Evolutionary conservation across 495 filamentous ascomycete genomes (phyloP).

Genomic region (Aspergillus nanangensis): DNA sequence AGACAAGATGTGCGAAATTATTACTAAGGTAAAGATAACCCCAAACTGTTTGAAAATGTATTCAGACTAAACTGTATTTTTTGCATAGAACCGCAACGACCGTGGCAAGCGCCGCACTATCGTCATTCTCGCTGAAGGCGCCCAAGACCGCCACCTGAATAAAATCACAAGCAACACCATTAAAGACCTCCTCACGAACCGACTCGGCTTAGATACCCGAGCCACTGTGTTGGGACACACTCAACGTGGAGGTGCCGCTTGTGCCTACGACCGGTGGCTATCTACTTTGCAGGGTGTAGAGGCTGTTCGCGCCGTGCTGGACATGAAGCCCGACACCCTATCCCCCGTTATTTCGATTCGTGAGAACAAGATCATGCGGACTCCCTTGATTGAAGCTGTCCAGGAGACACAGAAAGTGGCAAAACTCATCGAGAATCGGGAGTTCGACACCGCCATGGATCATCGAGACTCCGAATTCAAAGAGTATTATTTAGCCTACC

Average conservation of each 20-base stretch:
- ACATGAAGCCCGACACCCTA: slow-evolving; percentile 82
- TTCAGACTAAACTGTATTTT: slow-evolving; percentile 26
- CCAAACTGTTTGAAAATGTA: background rate
- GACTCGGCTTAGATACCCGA: slow-evolving; percentile 80
- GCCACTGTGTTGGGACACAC: slow-evolving; percentile 96
- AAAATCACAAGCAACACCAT: slow-evolving; percentile 77
- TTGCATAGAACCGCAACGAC: slow-evolving; percentile 69
- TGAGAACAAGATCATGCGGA: slow-evolving; percentile 95
- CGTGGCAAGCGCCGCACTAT: slow-evolving; percentile 96
- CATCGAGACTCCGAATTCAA: slow-evolving; percentile 90
- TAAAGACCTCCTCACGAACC: slow-evolving; percentile 80
- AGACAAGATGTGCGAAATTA: slow-evolving; percentile 78
- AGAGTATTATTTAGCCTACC: slow-evolving; percentile 85
- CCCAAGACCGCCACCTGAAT: slow-evolving; percentile 77
- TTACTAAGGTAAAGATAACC: slow-evolving; percentile 61
- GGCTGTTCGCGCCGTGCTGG: slow-evolving; percentile 93
- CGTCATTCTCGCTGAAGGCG: slow-evolving; percentile 94
- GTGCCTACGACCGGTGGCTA: slow-evolving; percentile 92
- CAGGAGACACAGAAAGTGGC: slow-evolving; percentile 77
- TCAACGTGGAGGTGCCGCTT: slow-evolving; percentile 86
- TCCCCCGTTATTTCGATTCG: slow-evolving; percentile 92
- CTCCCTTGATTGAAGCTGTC: slow-evolving; percentile 85
- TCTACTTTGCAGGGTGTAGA: slow-evolving; percentile 93
- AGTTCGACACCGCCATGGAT: slow-evolving; percentile 81
- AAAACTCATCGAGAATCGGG: slow-evolving; percentile 69